A percentile compares a stretch with the other conserved stretches of the same genome.
Evolutionary conservation across 2,329 filamentous ascomycete species (phyloP).

Genomic region (Byssochlamys sp.): DNA sequence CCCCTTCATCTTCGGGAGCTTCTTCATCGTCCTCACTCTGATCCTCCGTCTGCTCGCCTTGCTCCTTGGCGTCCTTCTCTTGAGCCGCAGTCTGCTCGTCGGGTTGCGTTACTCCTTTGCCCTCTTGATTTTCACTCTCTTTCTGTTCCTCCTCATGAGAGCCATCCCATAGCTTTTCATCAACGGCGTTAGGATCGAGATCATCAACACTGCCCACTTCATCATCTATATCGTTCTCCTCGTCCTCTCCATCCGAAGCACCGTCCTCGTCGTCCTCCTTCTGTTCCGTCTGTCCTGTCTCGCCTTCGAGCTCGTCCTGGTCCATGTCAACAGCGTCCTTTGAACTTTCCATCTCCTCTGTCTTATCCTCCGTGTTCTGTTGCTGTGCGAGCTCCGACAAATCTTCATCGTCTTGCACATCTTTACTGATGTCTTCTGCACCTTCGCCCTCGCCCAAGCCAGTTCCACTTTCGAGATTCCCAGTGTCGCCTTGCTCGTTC

Average conservation of each 20-base stretch:
- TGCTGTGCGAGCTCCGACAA: constrained; percentile 84
- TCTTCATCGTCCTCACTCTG: constrained; percentile 37
- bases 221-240: constrained; percentile 69
- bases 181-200: constrained; percentile 76
- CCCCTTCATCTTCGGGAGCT: constrained; percentile 48
- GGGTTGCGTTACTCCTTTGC: constrained; percentile 41
- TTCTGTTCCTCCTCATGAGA: constrained; percentile 55
- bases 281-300: constrained; percentile 54
- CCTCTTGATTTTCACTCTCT: constrained; percentile 67
- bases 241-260: constrained; percentile 53
- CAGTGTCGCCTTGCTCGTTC: constrained; percentile 57
- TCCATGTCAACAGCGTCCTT: constrained; percentile 50
- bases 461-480: constrained; percentile 80
- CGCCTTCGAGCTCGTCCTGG: constrained; percentile 80
- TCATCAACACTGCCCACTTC: constrained; percentile 86
- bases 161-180: constrained; percentile 99
- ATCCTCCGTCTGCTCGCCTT: background rate
- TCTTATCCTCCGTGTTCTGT: constrained; percentile 52
- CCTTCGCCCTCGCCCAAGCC: constrained; percentile 92
- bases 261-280: constrained; percentile 47
- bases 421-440: constrained; percentile 94
- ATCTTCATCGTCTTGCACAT: constrained; percentile 88
- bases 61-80: constrained; percentile 37
- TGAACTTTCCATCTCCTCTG: constrained; percentile 36
- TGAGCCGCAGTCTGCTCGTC: constrained; percentile 55